Evolutionary conservation across 495 filamentous ascomycete species (phyloP), one percentile per base, ranked within the genome.

Genomic region (Chaetomium tenue): DNA sequence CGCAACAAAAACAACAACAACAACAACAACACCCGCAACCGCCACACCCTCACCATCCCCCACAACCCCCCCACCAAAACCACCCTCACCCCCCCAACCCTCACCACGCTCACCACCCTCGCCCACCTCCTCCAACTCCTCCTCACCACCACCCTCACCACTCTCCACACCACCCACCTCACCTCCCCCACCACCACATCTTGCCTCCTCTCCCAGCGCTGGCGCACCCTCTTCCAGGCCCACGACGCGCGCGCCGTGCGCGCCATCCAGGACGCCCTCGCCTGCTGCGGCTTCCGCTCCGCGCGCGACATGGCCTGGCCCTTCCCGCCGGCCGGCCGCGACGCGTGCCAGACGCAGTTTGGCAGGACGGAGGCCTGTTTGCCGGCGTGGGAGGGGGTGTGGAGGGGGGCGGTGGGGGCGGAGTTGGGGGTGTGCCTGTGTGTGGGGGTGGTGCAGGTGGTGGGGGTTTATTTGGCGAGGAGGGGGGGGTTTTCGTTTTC

Each of bases 261-360:
- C 20, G 71, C 77, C 12, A 86, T 91, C 63, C 88, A 91, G 61
- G 85, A 90, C 71, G 66, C 75, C 0, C 79, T 90, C 46, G 68
- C 80, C 11, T 91, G 89, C 73, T 91, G 89, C 63, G 89, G 89
- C 3, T 75, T 88, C 15, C 75, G 76, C 30, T 81, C 77, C 23
- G 67, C 81, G 5, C 75, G 70, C 58, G 87, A 91, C 66, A 78
- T 78, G 60, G 80, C 81, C 0, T 88, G 78, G 77, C 88, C 88
- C 12, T 88, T 88, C 64, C 72, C 73, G 15, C 0, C n/a, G 23
- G 0, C 61, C 61, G 5, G 23, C 2, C 28, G 23, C 0, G 25
- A 9, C 0, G 58, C 42, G 28, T 72, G 70, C 0, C 62, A 46
- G 16, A 22, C 23, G 55, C 46, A 61, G 37, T 70, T 58, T 47